phyloP scores from a whole-genome alignment of 495 filamentous ascomycete species.

The Extremus antarcticus region DNA sequence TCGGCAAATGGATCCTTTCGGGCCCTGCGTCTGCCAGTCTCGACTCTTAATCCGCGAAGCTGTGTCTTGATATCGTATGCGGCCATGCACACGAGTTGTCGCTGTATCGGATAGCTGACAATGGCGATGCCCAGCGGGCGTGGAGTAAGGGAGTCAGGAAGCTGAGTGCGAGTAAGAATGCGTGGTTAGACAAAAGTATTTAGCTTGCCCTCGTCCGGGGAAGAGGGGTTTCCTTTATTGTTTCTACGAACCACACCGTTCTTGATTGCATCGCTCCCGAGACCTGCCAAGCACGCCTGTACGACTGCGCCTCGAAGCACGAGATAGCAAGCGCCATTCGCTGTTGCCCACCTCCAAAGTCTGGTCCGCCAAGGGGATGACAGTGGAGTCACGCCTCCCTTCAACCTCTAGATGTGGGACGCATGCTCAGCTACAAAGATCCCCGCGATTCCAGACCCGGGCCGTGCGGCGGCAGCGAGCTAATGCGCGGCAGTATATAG shows the following conservation, averaged over 20 bases:
- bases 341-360: neutral
- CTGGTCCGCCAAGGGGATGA: neutral
- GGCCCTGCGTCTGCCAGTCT: constrained; percentile 15
- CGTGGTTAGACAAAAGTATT: no score
- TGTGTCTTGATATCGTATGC: constrained; percentile 20
- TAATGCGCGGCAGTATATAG: neutral
- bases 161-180: no score
- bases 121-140: no score
- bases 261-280: no score
- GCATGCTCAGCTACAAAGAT: neutral
- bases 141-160: no score
- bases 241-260: no score
- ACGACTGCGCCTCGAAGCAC: no score
- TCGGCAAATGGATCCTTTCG: constrained; percentile 17
- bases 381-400: neutral
- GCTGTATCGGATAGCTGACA: no score
- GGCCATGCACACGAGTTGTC: constrained; percentile 12
- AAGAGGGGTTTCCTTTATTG: no score
- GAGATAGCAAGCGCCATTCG: no score
- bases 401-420: neutral
- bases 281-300: no score
- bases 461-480: neutral
- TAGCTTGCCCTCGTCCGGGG: no score
- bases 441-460: neutral
- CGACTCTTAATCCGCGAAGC: constrained; percentile 11